phyloP scores from a whole-genome alignment of 805 yeast species.

The Saturnispora kantuleensis region DNA sequence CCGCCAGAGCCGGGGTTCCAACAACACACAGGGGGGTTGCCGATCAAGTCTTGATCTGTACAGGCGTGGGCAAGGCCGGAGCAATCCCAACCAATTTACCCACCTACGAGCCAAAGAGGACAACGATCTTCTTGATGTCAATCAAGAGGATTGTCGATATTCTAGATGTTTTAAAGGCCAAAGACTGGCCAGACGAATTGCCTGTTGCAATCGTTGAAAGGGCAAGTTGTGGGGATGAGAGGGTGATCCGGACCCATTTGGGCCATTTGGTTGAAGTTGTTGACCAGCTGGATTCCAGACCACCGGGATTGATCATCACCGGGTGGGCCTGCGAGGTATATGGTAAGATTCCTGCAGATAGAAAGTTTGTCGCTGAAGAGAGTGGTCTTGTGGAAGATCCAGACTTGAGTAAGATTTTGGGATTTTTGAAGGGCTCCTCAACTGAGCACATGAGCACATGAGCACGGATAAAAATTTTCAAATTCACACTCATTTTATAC shows the following conservation, averaged over 20 bases:
- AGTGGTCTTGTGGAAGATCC: constrained; percentile 9
- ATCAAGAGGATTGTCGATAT: constrained; percentile 63
- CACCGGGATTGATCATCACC: constrained; percentile 82
- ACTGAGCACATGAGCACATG: not conserved
- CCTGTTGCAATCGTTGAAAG: constrained; percentile 86
- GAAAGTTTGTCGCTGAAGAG: constrained; percentile 20
- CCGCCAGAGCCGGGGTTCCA: constrained; percentile 72
- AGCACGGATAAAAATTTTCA: not conserved
- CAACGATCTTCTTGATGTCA: constrained; percentile 85
- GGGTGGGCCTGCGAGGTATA: constrained; percentile 58
- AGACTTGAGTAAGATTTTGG: constrained; percentile 9
- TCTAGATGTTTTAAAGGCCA: constrained; percentile 34
- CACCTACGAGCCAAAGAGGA: constrained; percentile 57
- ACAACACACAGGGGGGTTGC: constrained; percentile 89
- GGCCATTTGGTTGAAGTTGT: constrained; percentile 61
- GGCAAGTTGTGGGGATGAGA: constrained; percentile 88
- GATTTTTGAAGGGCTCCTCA: constrained; percentile 6
- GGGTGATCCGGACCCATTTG: constrained; percentile 68
- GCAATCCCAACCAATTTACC: constrained; percentile 64
- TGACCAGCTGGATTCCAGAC: constrained; percentile 71
- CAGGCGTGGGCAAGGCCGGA: constrained; percentile 91
- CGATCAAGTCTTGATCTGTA: constrained; percentile 86
- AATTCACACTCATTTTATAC: not conserved
- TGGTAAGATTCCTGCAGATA: constrained; percentile 13
- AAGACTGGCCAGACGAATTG: constrained; percentile 56